A percentile compares a stretch with the other conserved stretches of the same genome.
These are phyloP conservation scores for Dovyalis caffra DNA, from an alignment of 345 rosid species.

Conservation along the genomic window DNA sequence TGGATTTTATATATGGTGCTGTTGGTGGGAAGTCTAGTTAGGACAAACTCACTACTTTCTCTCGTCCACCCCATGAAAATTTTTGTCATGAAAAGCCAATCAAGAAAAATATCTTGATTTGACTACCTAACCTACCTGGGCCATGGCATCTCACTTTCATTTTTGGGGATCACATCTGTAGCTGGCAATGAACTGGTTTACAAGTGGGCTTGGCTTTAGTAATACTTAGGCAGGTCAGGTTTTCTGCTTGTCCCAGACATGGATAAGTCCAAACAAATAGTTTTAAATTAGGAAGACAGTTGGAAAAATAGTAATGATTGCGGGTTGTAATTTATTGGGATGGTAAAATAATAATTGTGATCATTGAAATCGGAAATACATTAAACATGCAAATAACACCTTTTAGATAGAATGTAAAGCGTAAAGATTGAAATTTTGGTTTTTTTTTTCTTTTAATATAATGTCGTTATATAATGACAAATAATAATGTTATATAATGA, in stretches of 20 bases:
- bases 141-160: background rate
- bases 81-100: background rate
- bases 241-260: background rate
- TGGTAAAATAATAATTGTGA: too few relatives aligned
- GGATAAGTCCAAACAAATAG: background rate
- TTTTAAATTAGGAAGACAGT: too few relatives aligned
- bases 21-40: background rate
- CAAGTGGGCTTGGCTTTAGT: background rate
- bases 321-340: too few relatives aligned
- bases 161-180: background rate
- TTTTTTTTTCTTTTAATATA: too few relatives aligned
- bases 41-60: slow-evolving; percentile 2
- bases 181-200: background rate
- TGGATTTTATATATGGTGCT: background rate
- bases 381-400: too few relatives aligned
- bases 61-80: slow-evolving; percentile 16
- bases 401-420: too few relatives aligned
- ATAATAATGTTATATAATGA: too few relatives aligned
- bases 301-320: too few relatives aligned
- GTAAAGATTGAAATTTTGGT: too few relatives aligned
- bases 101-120: slow-evolving; percentile 9
- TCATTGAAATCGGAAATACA: too few relatives aligned
- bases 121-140: slow-evolving; percentile 13
- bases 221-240: too few relatives aligned
- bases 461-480: too few relatives aligned